Evolutionary conservation across 2,329 filamentous ascomycete species (phyloP).

Genomic region (Phialocephala subalpina): DNA sequence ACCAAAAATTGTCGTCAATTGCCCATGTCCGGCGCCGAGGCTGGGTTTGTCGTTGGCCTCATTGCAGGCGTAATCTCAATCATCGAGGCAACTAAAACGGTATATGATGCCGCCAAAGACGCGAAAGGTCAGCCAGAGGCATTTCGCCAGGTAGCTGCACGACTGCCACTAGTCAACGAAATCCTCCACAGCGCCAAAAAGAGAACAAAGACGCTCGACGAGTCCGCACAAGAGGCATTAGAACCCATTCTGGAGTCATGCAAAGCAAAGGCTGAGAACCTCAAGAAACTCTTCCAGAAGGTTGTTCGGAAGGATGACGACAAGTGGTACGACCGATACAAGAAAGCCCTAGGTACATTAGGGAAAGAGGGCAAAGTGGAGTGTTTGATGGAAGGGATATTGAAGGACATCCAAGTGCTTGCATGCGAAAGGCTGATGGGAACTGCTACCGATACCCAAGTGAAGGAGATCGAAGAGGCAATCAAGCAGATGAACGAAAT

Average conservation of each 20-base stretch:
- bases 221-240: slow-evolving; percentile 22
- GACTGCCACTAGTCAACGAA: slow-evolving; percentile 31
- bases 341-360: slow-evolving; percentile 31
- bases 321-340: slow-evolving; percentile 33
- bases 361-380: slow-evolving; percentile 32
- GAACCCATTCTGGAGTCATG: slow-evolving; percentile 30
- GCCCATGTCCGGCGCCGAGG: slow-evolving; percentile 30
- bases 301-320: slow-evolving; percentile 34
- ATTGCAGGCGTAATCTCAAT: slow-evolving; percentile 34
- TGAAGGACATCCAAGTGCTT: slow-evolving; percentile 35
- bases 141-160: slow-evolving; percentile 35
- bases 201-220: slow-evolving; percentile 30
- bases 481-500: slow-evolving; percentile 30
- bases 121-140: slow-evolving; percentile 34
- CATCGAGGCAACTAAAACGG: slow-evolving; percentile 31
- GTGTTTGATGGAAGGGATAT: slow-evolving; percentile 35
- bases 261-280: slow-evolving; percentile 33
- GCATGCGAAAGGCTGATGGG: slow-evolving; percentile 28
- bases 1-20: slow-evolving; percentile 11
- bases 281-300: slow-evolving; percentile 33
- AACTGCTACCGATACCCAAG: slow-evolving; percentile 28
- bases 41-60: slow-evolving; percentile 29
- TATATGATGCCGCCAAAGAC: slow-evolving; percentile 34
- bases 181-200: slow-evolving; percentile 29
- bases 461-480: not conserved